Evolutionary conservation across 371 early-diverging fungal species (phyloP).

Genomic region (Rhizopus stolonifer): DNA sequence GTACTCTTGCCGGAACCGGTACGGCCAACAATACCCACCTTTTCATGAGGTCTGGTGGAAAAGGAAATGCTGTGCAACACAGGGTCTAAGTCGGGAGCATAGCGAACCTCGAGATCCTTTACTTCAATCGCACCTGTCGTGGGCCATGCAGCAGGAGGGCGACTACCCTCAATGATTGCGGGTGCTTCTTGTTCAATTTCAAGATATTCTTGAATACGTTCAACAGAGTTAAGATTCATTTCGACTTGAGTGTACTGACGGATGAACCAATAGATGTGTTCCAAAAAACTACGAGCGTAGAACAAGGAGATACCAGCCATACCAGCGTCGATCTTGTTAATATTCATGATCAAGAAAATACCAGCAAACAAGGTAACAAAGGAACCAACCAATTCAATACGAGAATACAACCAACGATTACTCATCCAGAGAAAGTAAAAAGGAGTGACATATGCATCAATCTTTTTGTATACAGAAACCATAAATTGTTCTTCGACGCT

Average conservation of each 20-base stretch:
- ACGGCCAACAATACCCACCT: slow-evolving; percentile 77
- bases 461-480: slow-evolving; percentile 49
- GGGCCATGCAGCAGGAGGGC: slow-evolving; percentile 76
- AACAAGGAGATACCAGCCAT: slow-evolving; percentile 81
- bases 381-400: slow-evolving; percentile 73
- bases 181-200: slow-evolving; percentile 71
- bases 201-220: slow-evolving; percentile 82
- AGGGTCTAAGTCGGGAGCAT: slow-evolving; percentile 63
- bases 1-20: slow-evolving; percentile 84
- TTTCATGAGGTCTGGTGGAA: slow-evolving; percentile 61
- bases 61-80: slow-evolving; percentile 72
- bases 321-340: slow-evolving; percentile 68
- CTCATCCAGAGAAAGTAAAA: slow-evolving; percentile 81
- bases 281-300: slow-evolving; percentile 71
- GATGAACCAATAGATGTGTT: slow-evolving; percentile 43
- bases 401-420: slow-evolving; percentile 80
- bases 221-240: slow-evolving; percentile 81
- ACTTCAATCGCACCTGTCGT: slow-evolving; percentile 65
- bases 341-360: slow-evolving; percentile 53
- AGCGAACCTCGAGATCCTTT: slow-evolving; percentile 61
- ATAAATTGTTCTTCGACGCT: slow-evolving; percentile 64
- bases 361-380: slow-evolving; percentile 69
- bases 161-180: slow-evolving; percentile 31
- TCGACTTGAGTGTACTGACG: slow-evolving; percentile 73
- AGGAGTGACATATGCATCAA: slow-evolving; percentile 70